A percentile compares a stretch with the other conserved stretches of the same genome.
Evolutionary conservation across 441 rosid genomes (phyloP).

Genomic region (Gossypium davidsonii): DNA sequence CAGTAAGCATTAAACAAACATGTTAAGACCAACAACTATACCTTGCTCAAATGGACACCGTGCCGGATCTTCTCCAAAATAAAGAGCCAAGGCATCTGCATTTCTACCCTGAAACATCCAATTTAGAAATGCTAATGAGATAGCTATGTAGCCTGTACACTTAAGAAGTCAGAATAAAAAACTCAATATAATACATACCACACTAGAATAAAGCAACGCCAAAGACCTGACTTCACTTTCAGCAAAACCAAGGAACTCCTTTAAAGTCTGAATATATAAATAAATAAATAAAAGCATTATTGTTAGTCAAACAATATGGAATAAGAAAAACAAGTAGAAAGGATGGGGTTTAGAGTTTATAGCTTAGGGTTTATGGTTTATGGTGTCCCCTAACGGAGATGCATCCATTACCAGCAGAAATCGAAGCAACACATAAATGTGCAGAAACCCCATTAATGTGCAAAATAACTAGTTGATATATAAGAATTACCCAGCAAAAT

Average conservation of each 20-base stretch:
- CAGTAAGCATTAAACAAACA: not conserved
- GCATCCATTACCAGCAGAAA: not conserved
- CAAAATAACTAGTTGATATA: constrained; percentile 1
- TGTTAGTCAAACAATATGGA: not conserved
- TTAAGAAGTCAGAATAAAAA: not conserved
- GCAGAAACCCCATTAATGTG: not conserved
- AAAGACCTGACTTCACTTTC: constrained; percentile 65
- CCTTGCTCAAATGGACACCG: constrained; percentile 80
- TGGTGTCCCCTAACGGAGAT: not conserved
- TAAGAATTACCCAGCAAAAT: constrained; percentile 47
- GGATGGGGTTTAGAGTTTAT: not conserved
- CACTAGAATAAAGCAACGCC: constrained; percentile 56
- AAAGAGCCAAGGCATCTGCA: constrained; percentile 59
- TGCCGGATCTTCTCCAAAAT: constrained; percentile 75
- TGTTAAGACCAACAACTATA: constrained; percentile 7
- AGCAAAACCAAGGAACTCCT: constrained; percentile 57
- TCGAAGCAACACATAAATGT: not conserved
- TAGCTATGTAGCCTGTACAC: not conserved
- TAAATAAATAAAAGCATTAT: constrained; percentile 18
- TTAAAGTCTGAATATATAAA: constrained; percentile 34
- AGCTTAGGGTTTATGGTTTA: not conserved
- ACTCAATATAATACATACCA: constrained; percentile 34
- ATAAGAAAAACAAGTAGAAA: not conserved
- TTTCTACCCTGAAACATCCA: constrained; percentile 54
- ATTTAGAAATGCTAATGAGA: constrained; percentile 16